Evolutionary conservation across 495 filamentous ascomycete species (phyloP).

Genomic region (Penicillium nucicola): DNA sequence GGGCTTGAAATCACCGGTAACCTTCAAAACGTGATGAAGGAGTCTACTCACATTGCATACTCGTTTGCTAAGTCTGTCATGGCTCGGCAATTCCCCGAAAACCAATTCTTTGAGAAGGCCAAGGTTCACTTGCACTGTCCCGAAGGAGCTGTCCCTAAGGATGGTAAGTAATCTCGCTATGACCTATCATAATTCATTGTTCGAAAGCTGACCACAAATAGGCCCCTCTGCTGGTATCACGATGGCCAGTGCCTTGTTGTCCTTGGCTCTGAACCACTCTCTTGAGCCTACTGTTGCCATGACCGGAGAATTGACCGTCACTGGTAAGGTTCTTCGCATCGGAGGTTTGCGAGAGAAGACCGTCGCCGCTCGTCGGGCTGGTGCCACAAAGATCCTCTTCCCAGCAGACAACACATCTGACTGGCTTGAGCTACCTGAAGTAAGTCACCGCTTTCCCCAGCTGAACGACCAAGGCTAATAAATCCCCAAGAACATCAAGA

Average conservation of each 20-base stretch:
- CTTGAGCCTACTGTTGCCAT: conserved; percentile 90
- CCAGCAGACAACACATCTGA: conserved; percentile 91
- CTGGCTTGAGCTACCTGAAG: conserved; percentile 97
- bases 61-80: conserved; percentile 90
- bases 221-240: conserved; percentile 91
- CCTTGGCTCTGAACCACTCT: conserved; percentile 71
- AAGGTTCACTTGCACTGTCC: conserved; percentile 95
- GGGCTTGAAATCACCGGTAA: conserved; percentile 90
- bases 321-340: conserved; percentile 94
- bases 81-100: conserved; percentile 78
- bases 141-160: conserved; percentile 94
- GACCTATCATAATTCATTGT: background rate
- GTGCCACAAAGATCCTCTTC: conserved; percentile 94
- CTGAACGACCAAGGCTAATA: conserved; percentile 8
- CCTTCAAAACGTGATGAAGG: conserved; percentile 96
- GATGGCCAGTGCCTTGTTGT: conserved; percentile 90
- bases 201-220: conserved; percentile 22
- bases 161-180: conserved; percentile 51
- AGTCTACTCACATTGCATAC: conserved; percentile 91
- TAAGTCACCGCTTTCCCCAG: conserved; percentile 34
- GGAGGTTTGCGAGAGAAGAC: conserved; percentile 97
- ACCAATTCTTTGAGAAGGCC: conserved; percentile 95
- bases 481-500: conserved; percentile 82
- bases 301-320: conserved; percentile 98
- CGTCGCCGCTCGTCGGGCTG: conserved; percentile 91